phyloP scores from a whole-genome alignment of 1,284 basidiomycete species.

The Wolfiporia cocos region DNA sequence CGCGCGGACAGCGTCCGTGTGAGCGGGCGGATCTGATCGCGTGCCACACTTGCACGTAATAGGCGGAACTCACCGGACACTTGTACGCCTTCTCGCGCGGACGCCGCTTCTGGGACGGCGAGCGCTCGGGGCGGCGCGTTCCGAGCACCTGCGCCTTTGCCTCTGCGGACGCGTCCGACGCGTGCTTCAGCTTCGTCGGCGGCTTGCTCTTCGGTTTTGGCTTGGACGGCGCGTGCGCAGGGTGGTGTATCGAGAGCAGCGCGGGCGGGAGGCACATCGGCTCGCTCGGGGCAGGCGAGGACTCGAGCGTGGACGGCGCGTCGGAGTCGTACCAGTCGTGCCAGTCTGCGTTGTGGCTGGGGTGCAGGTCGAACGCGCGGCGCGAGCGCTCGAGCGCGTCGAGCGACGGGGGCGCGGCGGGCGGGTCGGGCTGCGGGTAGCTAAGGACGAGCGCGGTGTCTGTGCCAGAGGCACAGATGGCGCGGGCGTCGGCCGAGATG shows the following conservation, averaged over 20 bases:
- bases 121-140: conserved; percentile 3
- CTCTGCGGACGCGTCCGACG: neutral
- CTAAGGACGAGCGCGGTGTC: conserved; percentile 26
- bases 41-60: no score
- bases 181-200: neutral
- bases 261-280: conserved; percentile 24
- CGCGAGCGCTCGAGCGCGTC: conserved; percentile 3
- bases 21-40: no score
- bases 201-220: neutral
- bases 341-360: conserved; percentile 4
- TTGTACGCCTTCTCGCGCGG: conserved; percentile 31
- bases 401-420: conserved; percentile 6
- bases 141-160: conserved; percentile 9
- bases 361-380: conserved; percentile 8
- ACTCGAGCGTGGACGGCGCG: conserved; percentile 6
- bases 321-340: conserved; percentile 11
- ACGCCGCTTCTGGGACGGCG: conserved; percentile 11
- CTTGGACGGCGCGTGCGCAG: conserved; percentile 6
- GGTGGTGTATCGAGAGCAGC: conserved; percentile 18
- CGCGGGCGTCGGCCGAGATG: conserved; percentile 1
- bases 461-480: conserved; percentile 10
- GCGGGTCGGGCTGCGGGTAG: conserved; percentile 27
- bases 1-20: conserved; percentile 1
- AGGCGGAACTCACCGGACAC: conserved; percentile 33
- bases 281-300: conserved; percentile 16